Conservation (phyloP, 2,329 filamentous ascomycete genomes). For the Mycogone perniciosa region DNA sequence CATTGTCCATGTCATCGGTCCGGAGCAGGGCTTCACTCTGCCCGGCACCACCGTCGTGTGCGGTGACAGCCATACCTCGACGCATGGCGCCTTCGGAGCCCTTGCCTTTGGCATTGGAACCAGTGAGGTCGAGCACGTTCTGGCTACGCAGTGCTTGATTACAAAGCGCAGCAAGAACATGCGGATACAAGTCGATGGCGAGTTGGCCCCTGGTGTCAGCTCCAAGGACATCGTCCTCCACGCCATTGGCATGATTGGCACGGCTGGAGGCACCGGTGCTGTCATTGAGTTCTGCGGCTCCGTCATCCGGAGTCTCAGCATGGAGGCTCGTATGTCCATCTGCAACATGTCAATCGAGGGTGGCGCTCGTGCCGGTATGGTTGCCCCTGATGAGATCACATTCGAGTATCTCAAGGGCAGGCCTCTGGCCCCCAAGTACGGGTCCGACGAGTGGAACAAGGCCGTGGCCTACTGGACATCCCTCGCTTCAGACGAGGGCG, state of each 20-base stretch:
- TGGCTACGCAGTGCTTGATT: conserved; percentile 92
- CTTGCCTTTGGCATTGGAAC: conserved; percentile 97
- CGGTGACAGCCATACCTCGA: conserved; percentile 96
- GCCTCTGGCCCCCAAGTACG: conserved; percentile 78
- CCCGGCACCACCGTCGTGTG: conserved; percentile 96
- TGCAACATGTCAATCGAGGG: conserved; percentile 99
- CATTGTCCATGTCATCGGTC: conserved; percentile 97
- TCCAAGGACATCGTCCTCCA: conserved; percentile 94
- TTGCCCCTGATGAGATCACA: conserved; percentile 88
- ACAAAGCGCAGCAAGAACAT: conserved; percentile 98
- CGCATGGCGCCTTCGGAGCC: conserved; percentile 91
- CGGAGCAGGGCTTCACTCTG: conserved; percentile 97
- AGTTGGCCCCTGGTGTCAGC: conserved; percentile 83
- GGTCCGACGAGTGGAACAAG: conserved; percentile 82
- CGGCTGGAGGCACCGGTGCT: conserved; percentile 85
- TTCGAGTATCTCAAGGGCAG: conserved; percentile 92
- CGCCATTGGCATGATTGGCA: conserved; percentile 89
- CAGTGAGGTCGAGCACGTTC: conserved; percentile 95
- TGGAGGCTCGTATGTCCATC: conserved; percentile 98
- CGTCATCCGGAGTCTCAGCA: conserved; percentile 80
- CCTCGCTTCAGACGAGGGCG: conserved; percentile 77
- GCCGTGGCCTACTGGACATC: conserved; percentile 83
- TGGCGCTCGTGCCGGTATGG: conserved; percentile 92
- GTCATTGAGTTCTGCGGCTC: conserved; percentile 98
- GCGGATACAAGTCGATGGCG: conserved; percentile 90